These are phyloP conservation scores for Millerago galiae DNA, from an alignment of 805 yeast genomes.

Conservation along the genomic window DNA sequence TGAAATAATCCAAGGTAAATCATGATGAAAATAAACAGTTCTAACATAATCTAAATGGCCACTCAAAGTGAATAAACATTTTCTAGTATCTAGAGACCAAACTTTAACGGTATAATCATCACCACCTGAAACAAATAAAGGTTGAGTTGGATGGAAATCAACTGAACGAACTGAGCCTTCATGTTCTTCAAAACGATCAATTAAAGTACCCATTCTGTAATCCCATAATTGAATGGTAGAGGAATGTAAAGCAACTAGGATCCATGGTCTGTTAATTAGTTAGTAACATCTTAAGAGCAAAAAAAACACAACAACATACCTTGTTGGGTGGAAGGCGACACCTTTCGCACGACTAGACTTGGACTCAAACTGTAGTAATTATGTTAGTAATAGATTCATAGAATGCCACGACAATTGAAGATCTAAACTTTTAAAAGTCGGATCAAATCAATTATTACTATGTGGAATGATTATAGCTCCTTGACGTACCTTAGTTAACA, in stretches of 20 bases:
- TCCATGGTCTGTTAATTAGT: slow-evolving; percentile 69
- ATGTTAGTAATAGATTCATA: slow-evolving; percentile 5
- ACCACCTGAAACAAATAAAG: slow-evolving; percentile 94
- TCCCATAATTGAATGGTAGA: slow-evolving; percentile 99
- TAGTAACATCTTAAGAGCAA: slow-evolving; percentile 6
- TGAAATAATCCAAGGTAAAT: slow-evolving; percentile 94
- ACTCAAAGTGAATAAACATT: slow-evolving; percentile 84
- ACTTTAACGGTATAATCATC: slow-evolving; percentile 94
- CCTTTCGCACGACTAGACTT: slow-evolving; percentile 97
- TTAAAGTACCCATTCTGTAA: slow-evolving; percentile 96
- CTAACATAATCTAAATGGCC: slow-evolving; percentile 96
- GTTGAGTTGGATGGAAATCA: slow-evolving; percentile 97
- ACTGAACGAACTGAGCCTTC: slow-evolving; percentile 97
- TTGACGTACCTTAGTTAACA: slow-evolving; percentile 61
- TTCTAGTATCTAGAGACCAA: slow-evolving; percentile 90
- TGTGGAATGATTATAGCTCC: not conserved
- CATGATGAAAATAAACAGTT: slow-evolving; percentile 90
- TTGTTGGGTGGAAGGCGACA: slow-evolving; percentile 91
- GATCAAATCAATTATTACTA: not conserved
- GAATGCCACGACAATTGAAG: not conserved
- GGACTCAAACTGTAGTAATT: slow-evolving; percentile 70
- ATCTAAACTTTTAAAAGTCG: not conserved
- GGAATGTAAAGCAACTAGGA: slow-evolving; percentile 87
- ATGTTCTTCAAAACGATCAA: slow-evolving; percentile 96
- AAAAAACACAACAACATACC: slow-evolving; percentile 28